A percentile compares a stretch with the other conserved stretches of the same genome.
Conservation (phyloP, 2,329 filamentous ascomycete genomes). For the Fusarium phyllophilum region DNA sequence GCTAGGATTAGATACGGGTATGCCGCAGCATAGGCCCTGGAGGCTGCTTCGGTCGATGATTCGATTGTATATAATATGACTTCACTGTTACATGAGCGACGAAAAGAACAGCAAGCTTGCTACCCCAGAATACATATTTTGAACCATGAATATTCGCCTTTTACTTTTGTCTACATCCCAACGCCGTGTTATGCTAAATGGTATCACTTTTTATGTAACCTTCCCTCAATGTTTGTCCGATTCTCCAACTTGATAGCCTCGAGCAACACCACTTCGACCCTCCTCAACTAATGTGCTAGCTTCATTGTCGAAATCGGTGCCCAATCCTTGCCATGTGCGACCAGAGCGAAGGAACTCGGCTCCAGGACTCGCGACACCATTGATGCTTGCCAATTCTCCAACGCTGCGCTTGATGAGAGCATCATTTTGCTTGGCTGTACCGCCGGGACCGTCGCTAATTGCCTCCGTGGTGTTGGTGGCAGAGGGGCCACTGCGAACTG, state of each 20-base stretch:
- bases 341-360: slow-evolving; percentile 86
- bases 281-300: slow-evolving; percentile 80
- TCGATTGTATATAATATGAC: slow-evolving; percentile 29
- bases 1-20: neutral
- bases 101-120: neutral
- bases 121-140: neutral
- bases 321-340: slow-evolving; percentile 90
- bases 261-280: slow-evolving; percentile 86
- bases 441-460: neutral
- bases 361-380: slow-evolving; percentile 88
- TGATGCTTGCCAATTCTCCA: slow-evolving; percentile 81
- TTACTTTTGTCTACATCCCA: slow-evolving; percentile 24
- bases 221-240: slow-evolving; percentile 42
- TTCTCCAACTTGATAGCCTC: slow-evolving; percentile 84
- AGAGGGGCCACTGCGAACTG: slow-evolving; percentile 44
- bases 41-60: slow-evolving; percentile 19
- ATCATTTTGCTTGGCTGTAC: slow-evolving; percentile 9
- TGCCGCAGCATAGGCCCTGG: slow-evolving; percentile 28
- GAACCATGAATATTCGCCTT: neutral
- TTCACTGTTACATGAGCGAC: slow-evolving; percentile 14
- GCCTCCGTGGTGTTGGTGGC: neutral
- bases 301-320: slow-evolving; percentile 79
- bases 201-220: slow-evolving; percentile 17
- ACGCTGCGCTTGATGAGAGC: slow-evolving; percentile 67
- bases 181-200: slow-evolving; percentile 25